Evolutionary conservation across 805 yeast species (phyloP), one percentile per base, ranked within the genome.

Genomic region (Dipodascus geniculatus): DNA sequence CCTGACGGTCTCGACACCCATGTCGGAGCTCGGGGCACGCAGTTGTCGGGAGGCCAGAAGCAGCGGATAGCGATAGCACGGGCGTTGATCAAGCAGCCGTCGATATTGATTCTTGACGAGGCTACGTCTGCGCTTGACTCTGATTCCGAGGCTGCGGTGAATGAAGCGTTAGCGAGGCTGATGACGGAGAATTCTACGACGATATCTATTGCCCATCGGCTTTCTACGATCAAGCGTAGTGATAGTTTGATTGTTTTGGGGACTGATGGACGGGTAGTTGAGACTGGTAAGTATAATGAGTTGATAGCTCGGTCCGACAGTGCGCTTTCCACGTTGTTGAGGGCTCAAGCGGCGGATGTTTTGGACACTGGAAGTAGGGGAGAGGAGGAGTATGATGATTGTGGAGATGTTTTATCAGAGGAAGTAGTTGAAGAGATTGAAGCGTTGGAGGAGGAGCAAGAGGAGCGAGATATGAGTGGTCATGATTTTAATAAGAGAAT

Each of bases 91-190:
- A 74, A 86, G 52, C 76, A 82, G 48, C 97, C 98, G 1, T 75
- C 83, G 3, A 75, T 91, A n/a, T 71, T 91, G 55, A 80, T 91
- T 31, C 70, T 91, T 55, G 98, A 91, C 66, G 98, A 91, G 66
- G 96, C 97, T 14, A 91, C 98, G 0, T 86, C 96, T 33, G 97
- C 97, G 0, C 72, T 91, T 51, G 98, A 91, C 64, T 81, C 95
- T 11, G 86, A 85, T 53, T 83, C 90, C 60, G 98, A 91, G 64
- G 83, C 85, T 60, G 79, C 87, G 2, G 95, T 91, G 44, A 87
- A 88, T 65, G 78, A 77, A 51, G 87, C 95, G 6, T 70, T 91
- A 56, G 65, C 72, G 28, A 67, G 74, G 50, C 74, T 93, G 56
- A 74, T 77, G 57, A 63, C 66, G 23, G 74, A 79, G 22, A 80